Conservation (phyloP, 225 moss, liverwort and hornwort genomes). For the Neckera pumila region DNA sequence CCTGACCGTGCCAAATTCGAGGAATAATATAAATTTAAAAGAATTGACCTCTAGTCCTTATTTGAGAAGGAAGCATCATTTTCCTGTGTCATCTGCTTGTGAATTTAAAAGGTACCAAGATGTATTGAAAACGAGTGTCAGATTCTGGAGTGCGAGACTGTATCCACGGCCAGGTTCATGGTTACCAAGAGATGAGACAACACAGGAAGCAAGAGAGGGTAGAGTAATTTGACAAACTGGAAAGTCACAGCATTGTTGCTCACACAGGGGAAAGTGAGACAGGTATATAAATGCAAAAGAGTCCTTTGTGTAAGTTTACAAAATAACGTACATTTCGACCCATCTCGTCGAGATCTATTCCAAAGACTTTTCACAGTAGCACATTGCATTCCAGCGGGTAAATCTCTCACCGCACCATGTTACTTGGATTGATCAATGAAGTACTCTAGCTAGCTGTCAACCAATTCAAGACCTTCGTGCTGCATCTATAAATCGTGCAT, state of each 20-base stretch:
- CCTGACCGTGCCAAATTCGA: neutral
- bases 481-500: neutral
- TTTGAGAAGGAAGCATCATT: neutral
- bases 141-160: neutral
- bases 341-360: neutral
- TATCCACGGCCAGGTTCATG: neutral
- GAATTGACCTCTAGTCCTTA: neutral
- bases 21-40: neutral
- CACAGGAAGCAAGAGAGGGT: neutral
- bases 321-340: neutral
- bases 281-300: too few relatives aligned
- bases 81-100: neutral
- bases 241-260: too few relatives aligned
- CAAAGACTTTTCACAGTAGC: neutral
- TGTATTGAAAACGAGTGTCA: neutral
- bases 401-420: too few relatives aligned
- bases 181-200: neutral
- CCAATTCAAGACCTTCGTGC: neutral
- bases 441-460: too few relatives aligned
- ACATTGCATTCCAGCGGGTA: too few relatives aligned
- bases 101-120: neutral
- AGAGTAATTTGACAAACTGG: neutral
- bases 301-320: too few relatives aligned
- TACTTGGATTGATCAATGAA: neutral
- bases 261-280: too few relatives aligned